These are phyloP conservation scores for Collybiopsis luxurians DNA, from an alignment of 768 basidiomycete genomes.

Conservation along the genomic window DNA sequence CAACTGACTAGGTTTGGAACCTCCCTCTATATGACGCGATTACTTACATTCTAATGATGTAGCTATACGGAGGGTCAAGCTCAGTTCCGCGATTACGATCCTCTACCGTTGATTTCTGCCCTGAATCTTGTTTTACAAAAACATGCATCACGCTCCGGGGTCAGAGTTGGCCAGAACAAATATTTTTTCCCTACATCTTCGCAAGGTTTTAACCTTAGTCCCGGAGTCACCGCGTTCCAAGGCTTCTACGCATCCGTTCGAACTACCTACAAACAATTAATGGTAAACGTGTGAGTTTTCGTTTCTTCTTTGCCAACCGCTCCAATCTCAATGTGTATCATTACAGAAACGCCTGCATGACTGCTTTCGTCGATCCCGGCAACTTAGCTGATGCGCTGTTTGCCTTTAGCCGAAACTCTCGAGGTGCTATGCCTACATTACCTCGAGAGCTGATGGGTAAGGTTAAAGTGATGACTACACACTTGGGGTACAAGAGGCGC, in stretches of 20 bases:
- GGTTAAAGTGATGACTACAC: slow-evolving; percentile 54
- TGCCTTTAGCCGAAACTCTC: slow-evolving; percentile 41
- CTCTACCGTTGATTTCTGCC: slow-evolving; percentile 50
- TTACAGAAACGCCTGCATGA: slow-evolving; percentile 50
- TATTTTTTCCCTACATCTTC: slow-evolving; percentile 49
- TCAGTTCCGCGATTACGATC: slow-evolving; percentile 42
- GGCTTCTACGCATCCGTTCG: slow-evolving; percentile 53
- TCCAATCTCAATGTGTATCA: neutral
- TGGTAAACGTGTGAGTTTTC: slow-evolving; percentile 48
- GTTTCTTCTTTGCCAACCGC: neutral
- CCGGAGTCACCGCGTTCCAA: slow-evolving; percentile 35
- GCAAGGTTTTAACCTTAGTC: slow-evolving; percentile 25
- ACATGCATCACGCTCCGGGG: slow-evolving; percentile 42
- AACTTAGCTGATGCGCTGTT: slow-evolving; percentile 60
- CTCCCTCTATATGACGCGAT: neutral
- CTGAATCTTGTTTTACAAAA: slow-evolving; percentile 57
- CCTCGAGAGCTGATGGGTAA: slow-evolving; percentile 47
- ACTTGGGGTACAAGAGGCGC: slow-evolving; percentile 51
- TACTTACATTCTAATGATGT: slow-evolving; percentile 4
- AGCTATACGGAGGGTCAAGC: slow-evolving; percentile 53
- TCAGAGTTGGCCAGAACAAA: slow-evolving; percentile 51
- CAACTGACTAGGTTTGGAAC: slow-evolving; percentile 29
- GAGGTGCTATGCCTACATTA: slow-evolving; percentile 42
- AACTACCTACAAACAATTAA: slow-evolving; percentile 43
- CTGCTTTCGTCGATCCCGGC: slow-evolving; percentile 54